Evolutionary conservation across 805 yeast species (phyloP), one percentile per base, ranked within the genome.

Genomic region (Tetrapisispora pingtungensis): DNA sequence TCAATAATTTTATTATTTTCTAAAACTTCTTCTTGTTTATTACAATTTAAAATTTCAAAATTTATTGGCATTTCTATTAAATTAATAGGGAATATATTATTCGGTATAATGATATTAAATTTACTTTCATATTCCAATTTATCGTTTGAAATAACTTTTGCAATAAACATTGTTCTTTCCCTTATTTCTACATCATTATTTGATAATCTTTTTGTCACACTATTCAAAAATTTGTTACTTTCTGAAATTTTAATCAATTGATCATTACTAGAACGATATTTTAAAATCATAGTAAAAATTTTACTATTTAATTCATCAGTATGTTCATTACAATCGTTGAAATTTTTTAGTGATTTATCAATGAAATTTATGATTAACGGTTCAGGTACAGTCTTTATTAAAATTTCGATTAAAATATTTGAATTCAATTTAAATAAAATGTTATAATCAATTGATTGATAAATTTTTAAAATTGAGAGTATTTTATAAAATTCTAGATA

Each of bases 151-250:
- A 58, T 44, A 8, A 50, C 33, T 42, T 61, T 64, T 7, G 66
- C 66, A 20, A 64, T 47, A 45, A 43, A 54, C 68, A 62, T 63
- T 3, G 67, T 62, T 14, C 66, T 47, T 37, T 65, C 67, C 30
- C 66, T 50, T 8, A 60, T 45, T 10, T 17, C 33, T 10, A 40
- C 27, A 31, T 54, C 51, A 36, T 55, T 52, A 39, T 58, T 51
- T 26, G 43, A 41, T 20, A 64, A 45, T 20, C 67, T 49, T 30
- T 48, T 49, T 0, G 67, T 62, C 3, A 64, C 55, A 13, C 57
- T 55, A 42, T 59, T 51, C 26, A 63, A 35, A 37, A 62, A 61
- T 2, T 33, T 32, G 1, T 49, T 15, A 34, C 51, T 49, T 28
- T 50, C 46, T 1, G 61, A 48, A 15, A 54, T 42, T 7, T 42